Base-by-base conservation (phyloP, 805 yeast genomes). In the Hanseniaspora taiwanica region DNA sequence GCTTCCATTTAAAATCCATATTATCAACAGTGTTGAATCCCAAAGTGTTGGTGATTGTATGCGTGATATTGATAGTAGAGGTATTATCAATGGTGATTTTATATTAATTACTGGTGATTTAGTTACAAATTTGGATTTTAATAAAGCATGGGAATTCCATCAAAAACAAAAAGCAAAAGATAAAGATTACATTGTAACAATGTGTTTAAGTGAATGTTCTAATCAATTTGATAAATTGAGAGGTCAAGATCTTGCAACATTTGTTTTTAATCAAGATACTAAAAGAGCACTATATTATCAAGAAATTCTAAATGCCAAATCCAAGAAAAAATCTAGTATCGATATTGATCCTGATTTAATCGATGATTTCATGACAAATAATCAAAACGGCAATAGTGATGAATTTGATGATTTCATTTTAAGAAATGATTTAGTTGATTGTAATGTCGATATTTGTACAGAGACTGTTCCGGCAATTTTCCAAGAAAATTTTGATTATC, bases 401-500 rank as follows among this genome's bases (percentile, higher is more conserved):
- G 29, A 25, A 8, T 40, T 37, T 16, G 38, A 40, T 12, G 93
- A 83, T 45, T 77, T 91, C 48, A 72, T 73, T 8, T 68, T 91
- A 43, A 74, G 96, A 55, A 91, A 91, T 58, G 97, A 91, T 59
- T 71, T 91, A 47, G 87, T 91, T 44, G 98, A 91, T 64, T 91
- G 98, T 58, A 91, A 82, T 56, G 86, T 91, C 41, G 98, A 91
- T 62, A 85, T 91, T 45, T 91, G 98, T 60, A 71, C 96, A 6
- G 85, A 94, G 2, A 85, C 79, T 48, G 96, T 91, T 9, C 96
- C 96, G 1, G 91, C 93, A 13, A 79, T 89, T 45, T 91, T 89
- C 64, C 94, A 85, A 52, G 98, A 91, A 54, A 89, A 91, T 59
- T 91, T 91, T 52, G 98, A 91, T 63, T 91, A 87, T 58, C 96